Evolutionary conservation across 2,329 filamentous ascomycete genomes (phyloP), one percentile per base, ranked within the genome.

Genomic region (Paraphoma chrysanthemicola): DNA sequence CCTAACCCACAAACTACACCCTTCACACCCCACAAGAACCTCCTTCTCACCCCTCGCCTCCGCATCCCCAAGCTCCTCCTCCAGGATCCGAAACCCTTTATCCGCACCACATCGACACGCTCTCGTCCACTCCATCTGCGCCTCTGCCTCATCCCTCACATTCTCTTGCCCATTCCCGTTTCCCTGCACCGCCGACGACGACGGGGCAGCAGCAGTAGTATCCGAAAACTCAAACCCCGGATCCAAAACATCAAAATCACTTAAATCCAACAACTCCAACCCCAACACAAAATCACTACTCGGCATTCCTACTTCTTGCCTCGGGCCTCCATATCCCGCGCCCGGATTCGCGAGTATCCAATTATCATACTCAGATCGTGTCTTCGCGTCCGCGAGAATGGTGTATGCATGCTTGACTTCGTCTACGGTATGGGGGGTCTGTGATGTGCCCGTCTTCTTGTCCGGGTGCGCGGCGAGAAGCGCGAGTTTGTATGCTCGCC

Each of bases 1-100:
- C 70, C 83, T 83, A 57, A 88, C 78, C 82, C 84, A 88, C 55
- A 89, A 78, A 79, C 86, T 88, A 73, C 86, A 89, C 36, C 86
- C 86, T 54, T 79, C 78, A 77, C 86, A 89, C 2, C 85, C 85
- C 16, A 86, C 80, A 44, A 86, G 75, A 57, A 88, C 77, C 74
- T 88, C 86, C 23, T 81, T 83, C 60, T 81, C 85, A 3, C 85
- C 85, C 61, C 79, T 78, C 48, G 78, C 77, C 36, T 75, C 78
- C 64, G 85, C 83, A 57, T 71, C 70, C 56, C 82, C 81, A 30
- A 89, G 67, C 66, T 88, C 84, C 3, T 73, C 63, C 67, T 88
- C 86, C 0, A 75, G 77, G 6, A 88, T 79, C 17, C 80, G 51
- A 62, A 86, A 89, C 0, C 84, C 86, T 28, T 73, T 75, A 30